phyloP scores from a whole-genome alignment of 2,329 filamentous ascomycete genomes.

The Ascochyta koolunga region DNA sequence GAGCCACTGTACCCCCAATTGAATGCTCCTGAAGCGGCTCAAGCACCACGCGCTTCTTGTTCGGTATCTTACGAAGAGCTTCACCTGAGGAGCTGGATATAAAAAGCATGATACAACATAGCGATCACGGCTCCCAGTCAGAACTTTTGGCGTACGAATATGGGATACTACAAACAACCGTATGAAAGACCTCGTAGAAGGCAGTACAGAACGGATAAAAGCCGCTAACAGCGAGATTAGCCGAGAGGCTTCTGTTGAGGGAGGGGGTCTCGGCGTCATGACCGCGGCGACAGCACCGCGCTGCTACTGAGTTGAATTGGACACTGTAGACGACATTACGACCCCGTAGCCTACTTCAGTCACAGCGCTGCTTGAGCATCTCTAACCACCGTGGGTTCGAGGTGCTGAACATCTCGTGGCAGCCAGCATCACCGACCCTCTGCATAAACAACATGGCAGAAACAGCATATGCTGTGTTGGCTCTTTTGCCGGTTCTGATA shows the following conservation, averaged over 20 bases:
- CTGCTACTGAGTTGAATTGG: background rate
- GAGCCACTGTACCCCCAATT: background rate
- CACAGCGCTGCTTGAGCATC: background rate
- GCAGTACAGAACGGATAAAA: background rate
- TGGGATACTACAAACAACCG: background rate
- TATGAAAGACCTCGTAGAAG: background rate
- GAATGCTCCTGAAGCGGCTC: background rate
- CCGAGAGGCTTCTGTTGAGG: background rate
- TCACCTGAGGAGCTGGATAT: background rate
- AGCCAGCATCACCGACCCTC: background rate
- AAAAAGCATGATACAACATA: background rate
- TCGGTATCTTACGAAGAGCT: background rate
- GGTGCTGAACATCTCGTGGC: background rate
- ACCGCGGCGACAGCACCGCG: background rate
- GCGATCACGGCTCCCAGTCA: background rate
- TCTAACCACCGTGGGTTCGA: background rate
- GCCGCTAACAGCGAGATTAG: background rate
- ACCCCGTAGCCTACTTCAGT: too few relatives aligned
- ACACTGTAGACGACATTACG: background rate
- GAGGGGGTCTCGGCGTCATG: background rate
- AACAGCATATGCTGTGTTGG: slow-evolving; percentile 25
- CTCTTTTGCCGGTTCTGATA: slow-evolving; percentile 24
- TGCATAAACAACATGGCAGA: slow-evolving; percentile 23
- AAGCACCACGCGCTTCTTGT: background rate
- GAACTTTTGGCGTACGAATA: too few relatives aligned